Evolutionary conservation across 805 yeast genomes (phyloP), one percentile per base, ranked within the genome.

Genomic region (Monosporozyma solicola): DNA sequence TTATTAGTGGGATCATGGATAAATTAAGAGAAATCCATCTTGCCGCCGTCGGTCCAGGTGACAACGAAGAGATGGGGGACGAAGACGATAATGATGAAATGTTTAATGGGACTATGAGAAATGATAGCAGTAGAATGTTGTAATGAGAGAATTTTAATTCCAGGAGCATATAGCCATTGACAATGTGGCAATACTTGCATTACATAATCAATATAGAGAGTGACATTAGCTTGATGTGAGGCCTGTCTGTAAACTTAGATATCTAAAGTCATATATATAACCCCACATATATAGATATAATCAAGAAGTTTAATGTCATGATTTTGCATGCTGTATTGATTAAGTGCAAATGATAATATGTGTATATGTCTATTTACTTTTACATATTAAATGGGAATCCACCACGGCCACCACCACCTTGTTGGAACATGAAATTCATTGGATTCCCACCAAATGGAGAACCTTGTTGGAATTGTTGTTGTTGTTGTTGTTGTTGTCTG

Each of bases 1-100:
- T 89, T 62, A 82, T 90, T 35, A 73, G 82, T n/a, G 72, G 74
- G 13, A 85, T 87, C 0, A 92, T 94, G 98, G 83, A 83, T 54
- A 84, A 84, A 59, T 69, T 94, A 55, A 75, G 87, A 48, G 74
- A 75, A 51, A 64, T 89, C 35, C 72, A 68, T 53, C 46, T 61
- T 22, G 61, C 64, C 9, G 52, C 55, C 13, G 48, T 11, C 7
- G 49, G 43, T 7, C 47, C 22, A 16, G 48, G 39, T 3, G 51
- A 51, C 35, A 41, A 32, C n/a, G 45, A 44, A 7, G 51, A 49
- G 2, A 50, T 47, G 16, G 31, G 41, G 15, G 52, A 51, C 9
- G 47, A 51, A 20, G 54, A 53, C 24, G 51, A 44, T 9, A 48
- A 53, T 5, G 53, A 53, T 37, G 39, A 35, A 35, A 24, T 53